phyloP scores from a whole-genome alignment of 1,284 basidiomycete species.

The Kalmanozyma brasiliensis region DNA sequence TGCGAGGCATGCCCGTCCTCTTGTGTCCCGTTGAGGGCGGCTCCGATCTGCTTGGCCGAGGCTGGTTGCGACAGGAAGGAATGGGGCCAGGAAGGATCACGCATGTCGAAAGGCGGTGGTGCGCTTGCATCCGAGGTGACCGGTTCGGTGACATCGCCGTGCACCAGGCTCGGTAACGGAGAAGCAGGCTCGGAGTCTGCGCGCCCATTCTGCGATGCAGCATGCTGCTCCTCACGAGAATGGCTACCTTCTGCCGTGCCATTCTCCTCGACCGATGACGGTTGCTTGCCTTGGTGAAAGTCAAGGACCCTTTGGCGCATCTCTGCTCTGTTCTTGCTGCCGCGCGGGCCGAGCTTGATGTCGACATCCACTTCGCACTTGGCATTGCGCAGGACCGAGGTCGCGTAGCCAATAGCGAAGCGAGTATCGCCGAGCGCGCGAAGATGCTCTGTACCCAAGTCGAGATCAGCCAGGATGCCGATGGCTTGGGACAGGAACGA shows the following conservation, averaged over 20 bases:
- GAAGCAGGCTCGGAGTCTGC: background rate
- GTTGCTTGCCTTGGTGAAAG: conserved; percentile 12
- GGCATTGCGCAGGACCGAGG: conserved; percentile 65
- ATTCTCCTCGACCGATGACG: background rate
- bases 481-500: conserved; percentile 89
- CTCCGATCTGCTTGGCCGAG: conserved; percentile 5
- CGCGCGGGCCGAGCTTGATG: conserved; percentile 54
- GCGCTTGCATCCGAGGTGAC: conserved; percentile 16
- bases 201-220: conserved; percentile 2
- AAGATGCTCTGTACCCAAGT: conserved; percentile 80
- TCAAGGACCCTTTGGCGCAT: conserved; percentile 54
- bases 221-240: background rate
- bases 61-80: conserved; percentile 6
- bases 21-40: conserved; percentile 6
- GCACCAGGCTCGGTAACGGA: conserved; percentile 5
- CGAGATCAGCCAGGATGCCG: conserved; percentile 89
- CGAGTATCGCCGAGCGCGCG: conserved; percentile 94
- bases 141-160: conserved; percentile 54
- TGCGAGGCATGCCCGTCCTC: background rate
- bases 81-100: conserved; percentile 55
- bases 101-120: conserved; percentile 31
- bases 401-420: conserved; percentile 84
- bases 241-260: background rate
- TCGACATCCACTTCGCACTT: conserved; percentile 59
- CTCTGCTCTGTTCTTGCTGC: conserved; percentile 48